These are phyloP conservation scores for Bipolaris oryzae DNA, from an alignment of 2,329 filamentous ascomycete species.

Conservation along the genomic window DNA sequence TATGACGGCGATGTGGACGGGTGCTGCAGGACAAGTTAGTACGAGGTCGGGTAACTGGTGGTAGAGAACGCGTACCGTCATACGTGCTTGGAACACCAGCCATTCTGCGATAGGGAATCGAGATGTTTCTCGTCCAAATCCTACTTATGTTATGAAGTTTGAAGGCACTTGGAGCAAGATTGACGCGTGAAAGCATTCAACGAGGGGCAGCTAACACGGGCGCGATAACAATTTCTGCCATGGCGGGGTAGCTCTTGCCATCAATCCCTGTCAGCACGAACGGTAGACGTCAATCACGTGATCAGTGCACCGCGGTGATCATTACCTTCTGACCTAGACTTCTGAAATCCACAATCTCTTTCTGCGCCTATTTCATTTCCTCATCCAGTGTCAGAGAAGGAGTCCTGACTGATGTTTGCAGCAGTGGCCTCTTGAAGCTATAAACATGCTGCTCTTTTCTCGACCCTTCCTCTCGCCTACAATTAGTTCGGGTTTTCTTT, in stretches of 20 bases:
- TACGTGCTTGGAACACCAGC: slow-evolving; percentile 43
- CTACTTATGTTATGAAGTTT: not conserved
- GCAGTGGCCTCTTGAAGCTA: too few relatives aligned
- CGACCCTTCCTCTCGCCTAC: too few relatives aligned
- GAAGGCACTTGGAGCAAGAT: not conserved
- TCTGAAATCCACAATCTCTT: too few relatives aligned
- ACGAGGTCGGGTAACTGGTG: not conserved
- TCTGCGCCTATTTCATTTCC: too few relatives aligned
- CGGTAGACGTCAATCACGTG: slow-evolving; percentile 13
- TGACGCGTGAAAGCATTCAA: slow-evolving; percentile 28
- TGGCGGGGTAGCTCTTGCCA: slow-evolving; percentile 26
- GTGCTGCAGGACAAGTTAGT: slow-evolving; percentile 43
- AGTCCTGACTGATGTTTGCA: too few relatives aligned
- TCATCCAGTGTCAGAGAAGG: too few relatives aligned
- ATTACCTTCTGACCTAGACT: too few relatives aligned
- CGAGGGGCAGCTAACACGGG: slow-evolving; percentile 7
- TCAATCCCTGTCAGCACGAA: slow-evolving; percentile 1
- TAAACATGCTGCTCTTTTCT: too few relatives aligned
- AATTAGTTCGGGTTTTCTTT: too few relatives aligned
- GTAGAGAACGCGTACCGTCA: slow-evolving; percentile 29
- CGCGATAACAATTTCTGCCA: slow-evolving; percentile 29
- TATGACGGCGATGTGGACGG: slow-evolving; percentile 59
- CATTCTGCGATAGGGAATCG: slow-evolving; percentile 41
- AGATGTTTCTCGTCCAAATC: slow-evolving; percentile 20
- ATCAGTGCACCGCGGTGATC: too few relatives aligned